A percentile compares a stretch with the other conserved stretches of the same genome.
Conservation (phyloP, 805 yeast species). For the Spathaspora hagerdaliae region DNA sequence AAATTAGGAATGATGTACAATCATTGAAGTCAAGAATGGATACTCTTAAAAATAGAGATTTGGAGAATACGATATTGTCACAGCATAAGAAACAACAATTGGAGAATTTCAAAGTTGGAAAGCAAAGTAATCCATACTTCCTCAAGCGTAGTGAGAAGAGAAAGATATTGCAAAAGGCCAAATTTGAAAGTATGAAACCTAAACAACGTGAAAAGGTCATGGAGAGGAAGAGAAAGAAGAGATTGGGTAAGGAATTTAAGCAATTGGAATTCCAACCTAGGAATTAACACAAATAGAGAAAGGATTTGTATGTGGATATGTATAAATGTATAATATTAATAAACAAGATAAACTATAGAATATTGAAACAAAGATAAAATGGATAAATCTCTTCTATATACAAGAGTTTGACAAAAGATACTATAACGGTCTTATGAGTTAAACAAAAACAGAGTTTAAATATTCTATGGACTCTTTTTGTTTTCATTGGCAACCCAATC, state of each 20-base stretch:
- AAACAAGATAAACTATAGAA: neutral
- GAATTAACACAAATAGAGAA: too few species aligned
- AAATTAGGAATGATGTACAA: constrained; percentile 53
- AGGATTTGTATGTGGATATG: too few species aligned
- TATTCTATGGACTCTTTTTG: constrained; percentile 4
- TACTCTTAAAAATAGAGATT: constrained; percentile 66
- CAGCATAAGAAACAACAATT: constrained; percentile 53
- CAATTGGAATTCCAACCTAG: constrained; percentile 33
- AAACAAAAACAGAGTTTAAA: too few species aligned
- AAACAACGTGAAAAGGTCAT: constrained; percentile 74
- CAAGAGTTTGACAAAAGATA: too few species aligned
- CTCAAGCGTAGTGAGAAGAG: constrained; percentile 68
- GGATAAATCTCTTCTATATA: too few species aligned
- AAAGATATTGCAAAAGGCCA: constrained; percentile 71
- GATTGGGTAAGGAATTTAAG: constrained; percentile 75
- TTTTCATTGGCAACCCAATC: constrained; percentile 65
- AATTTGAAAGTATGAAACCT: constrained; percentile 69
- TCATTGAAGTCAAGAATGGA: constrained; percentile 66
- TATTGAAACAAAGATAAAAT: too few species aligned
- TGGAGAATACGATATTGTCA: constrained; percentile 61
- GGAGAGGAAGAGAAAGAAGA: constrained; percentile 85
- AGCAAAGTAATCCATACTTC: constrained; percentile 50
- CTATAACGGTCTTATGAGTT: too few species aligned
- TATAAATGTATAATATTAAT: neutral
- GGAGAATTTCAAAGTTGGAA: constrained; percentile 44